Evolutionary conservation across 495 filamentous ascomycete genomes (phyloP), one percentile per base, ranked within the genome.

Genomic region (Physcia stellaris): DNA sequence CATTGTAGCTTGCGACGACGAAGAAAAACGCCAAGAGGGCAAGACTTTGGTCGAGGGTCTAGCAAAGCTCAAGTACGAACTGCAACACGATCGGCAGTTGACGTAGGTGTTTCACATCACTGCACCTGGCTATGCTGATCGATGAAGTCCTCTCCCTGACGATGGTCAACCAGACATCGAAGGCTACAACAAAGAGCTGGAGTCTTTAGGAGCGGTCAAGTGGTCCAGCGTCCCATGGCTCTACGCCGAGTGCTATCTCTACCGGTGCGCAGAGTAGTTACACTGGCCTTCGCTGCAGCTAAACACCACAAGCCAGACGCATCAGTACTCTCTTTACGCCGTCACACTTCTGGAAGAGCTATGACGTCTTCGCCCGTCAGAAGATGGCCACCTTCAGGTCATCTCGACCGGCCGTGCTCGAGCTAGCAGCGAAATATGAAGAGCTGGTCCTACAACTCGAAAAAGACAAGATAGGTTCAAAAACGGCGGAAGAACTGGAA

Each of bases 381-480:
- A 98, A 98, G 67, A 80, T 86, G 57, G 75, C 73, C 24, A 94
- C 90, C 11, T 94, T 98, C 66, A 77, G 77, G 40, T 94, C 88
- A 13, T 95, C 90, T 11, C 83, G 86, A 9, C 79, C 83, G 0
- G 88, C 88, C 16, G 86, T 98, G 1, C 62, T 95, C 28, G 88
- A 98, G 54, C 71, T 98, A 5, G 85, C 90, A 2, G 62, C 67
- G 7, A 66, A 75, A 47, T 92, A 92, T 56, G 73, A 73, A 37
- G 71, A 79, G 41, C 50, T 86, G 9, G 66, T 77, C 12, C 51
- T 53, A 6, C 67, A 81, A 42, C 64, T 80, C 13, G 59, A 66
- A 31, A 49, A 51, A 6, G 50, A 63, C 16, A 49, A 46, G 36
- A 32, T 17, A 0, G 19, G 16, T 20, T 6, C 16, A 13, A 58